Conservation (phyloP, 2,329 filamentous ascomycete genomes). For the Penicillium crustosum region DNA sequence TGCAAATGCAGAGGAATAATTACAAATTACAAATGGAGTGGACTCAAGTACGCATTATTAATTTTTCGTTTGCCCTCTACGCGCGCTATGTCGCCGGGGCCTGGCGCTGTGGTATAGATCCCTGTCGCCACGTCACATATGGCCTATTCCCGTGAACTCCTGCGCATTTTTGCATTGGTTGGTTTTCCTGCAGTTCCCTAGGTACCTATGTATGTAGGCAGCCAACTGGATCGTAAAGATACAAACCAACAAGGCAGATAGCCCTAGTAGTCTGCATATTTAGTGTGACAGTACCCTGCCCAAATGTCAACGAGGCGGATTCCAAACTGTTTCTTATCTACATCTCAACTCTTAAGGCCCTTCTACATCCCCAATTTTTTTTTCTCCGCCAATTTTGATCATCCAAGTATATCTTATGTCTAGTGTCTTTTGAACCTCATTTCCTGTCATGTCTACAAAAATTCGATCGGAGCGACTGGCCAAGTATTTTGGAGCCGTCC, state of each 20-base stretch:
- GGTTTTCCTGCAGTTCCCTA: not conserved
- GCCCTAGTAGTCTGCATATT: not conserved
- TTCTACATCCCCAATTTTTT: not conserved
- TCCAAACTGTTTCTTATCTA: not conserved
- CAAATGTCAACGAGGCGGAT: not conserved
- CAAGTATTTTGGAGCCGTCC: constrained; percentile 43
- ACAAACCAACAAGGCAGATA: not conserved
- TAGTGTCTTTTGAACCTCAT: not conserved
- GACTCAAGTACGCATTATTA: too few relatives aligned
- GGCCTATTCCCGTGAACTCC: not conserved
- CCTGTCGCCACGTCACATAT: not conserved
- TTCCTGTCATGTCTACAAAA: constrained; percentile 15
- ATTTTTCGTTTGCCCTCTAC: not conserved
- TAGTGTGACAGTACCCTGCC: not conserved
- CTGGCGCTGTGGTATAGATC: too few relatives aligned
- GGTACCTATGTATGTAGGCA: too few relatives aligned
- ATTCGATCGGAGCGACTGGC: constrained; percentile 30
- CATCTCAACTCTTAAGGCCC: too few relatives aligned
- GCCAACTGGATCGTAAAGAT: not conserved
- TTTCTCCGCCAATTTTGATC: not conserved
- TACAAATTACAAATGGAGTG: too few relatives aligned
- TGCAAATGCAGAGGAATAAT: not conserved
- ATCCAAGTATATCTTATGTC: not conserved
- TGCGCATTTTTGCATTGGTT: not conserved
- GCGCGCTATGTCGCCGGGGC: too few relatives aligned